Evolutionary conservation across 352 stramenopile genomes (phyloP), one percentile per base, ranked within the genome.

Genomic region (Globisporangium iwayamae): DNA sequence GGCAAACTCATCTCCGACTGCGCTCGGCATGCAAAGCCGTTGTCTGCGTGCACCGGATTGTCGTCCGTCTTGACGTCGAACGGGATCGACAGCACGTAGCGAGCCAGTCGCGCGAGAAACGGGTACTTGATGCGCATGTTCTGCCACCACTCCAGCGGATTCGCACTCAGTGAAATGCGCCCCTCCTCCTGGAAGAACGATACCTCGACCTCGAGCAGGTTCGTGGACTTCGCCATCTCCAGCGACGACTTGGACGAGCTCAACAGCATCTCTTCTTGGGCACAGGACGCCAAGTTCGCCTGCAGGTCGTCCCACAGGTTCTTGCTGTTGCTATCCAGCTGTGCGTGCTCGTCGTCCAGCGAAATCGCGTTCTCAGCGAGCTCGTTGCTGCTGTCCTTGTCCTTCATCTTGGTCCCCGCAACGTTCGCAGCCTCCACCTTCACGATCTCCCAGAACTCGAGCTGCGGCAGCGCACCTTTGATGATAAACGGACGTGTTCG

Each of bases 301-400:
- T 92, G 83, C 8, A 92, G 69, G 54, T 92, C 83, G 51, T 92
- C 83, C 83, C 83, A 92, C 14, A 92, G 68, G 56, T 89, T 78
- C 7, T 30, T 46, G 22, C 46, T 53, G 22, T 56, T 68, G 18
- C 65, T 64, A 14, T 76, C 63, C 10, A 78, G 50, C 9, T 85
- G 59, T 9, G 39, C 36, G 10, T 56, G 60, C 16, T 67, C 78
- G 5, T 89, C 77, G 3, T 81, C 74, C 13, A 89, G 52, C 2
- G 68, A 61, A 1, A 83, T 75, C 4, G 66, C 64, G 10, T 60
- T 71, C 38, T 82, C 78, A 6, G 60, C 46, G 3, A 84, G 51
- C 28, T 87, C 75, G 34, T 67, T 77, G n/a, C 67, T 62, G n/a
- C 61, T 66, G 1, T 90, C 76, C 8, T 80, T 81, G 51, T 79